Conservation (phyloP, 768 basidiomycete genomes). For the Holtermanniella nyarrowii region DNA sequence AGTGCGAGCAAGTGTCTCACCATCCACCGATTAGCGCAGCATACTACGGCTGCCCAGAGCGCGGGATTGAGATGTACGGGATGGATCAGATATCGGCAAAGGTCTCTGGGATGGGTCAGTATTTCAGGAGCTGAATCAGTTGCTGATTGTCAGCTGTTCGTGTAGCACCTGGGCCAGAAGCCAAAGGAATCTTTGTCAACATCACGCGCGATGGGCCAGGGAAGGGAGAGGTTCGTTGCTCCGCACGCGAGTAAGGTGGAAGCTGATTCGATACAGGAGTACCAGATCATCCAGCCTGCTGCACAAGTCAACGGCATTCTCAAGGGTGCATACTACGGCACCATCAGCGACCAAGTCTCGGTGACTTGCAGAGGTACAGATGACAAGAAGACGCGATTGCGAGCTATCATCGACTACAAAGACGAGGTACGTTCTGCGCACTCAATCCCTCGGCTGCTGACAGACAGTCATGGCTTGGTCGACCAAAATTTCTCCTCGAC, state of each 20-base stretch:
- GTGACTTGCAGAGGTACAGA: conserved; percentile 69
- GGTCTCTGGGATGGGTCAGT: conserved; percentile 65
- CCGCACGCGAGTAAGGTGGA: too few relatives aligned
- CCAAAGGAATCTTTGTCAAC: conserved; percentile 77
- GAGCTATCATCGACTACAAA: conserved; percentile 85
- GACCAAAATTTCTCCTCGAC: conserved; percentile 70
- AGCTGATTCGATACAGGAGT: conserved; percentile 39
- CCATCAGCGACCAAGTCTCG: conserved; percentile 41
- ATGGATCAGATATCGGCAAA: conserved; percentile 86
- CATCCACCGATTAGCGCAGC: conserved; percentile 91
- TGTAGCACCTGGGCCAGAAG: conserved; percentile 59
- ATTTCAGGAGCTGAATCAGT: background rate
- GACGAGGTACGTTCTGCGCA: conserved; percentile 59
- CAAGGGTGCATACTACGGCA: conserved; percentile 83
- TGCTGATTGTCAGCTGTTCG: conserved; percentile 31
- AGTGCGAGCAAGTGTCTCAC: conserved; percentile 90
- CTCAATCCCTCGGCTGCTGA: conserved; percentile 22
- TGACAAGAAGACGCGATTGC: conserved; percentile 48
- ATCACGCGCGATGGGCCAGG: conserved; percentile 61
- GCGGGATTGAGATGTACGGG: conserved; percentile 61
- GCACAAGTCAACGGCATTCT: conserved; percentile 87
- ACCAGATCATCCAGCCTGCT: conserved; percentile 79
- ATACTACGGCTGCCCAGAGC: conserved; percentile 63
- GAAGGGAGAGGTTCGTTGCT: conserved; percentile 53
- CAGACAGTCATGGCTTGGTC: conserved; percentile 72